Percentiles rank a stretch among this genome's conserved stretches.
These are phyloP conservation scores for Phytopythium sindhum DNA, from an alignment of 352 stramenopile species.

Conservation along the genomic window DNA sequence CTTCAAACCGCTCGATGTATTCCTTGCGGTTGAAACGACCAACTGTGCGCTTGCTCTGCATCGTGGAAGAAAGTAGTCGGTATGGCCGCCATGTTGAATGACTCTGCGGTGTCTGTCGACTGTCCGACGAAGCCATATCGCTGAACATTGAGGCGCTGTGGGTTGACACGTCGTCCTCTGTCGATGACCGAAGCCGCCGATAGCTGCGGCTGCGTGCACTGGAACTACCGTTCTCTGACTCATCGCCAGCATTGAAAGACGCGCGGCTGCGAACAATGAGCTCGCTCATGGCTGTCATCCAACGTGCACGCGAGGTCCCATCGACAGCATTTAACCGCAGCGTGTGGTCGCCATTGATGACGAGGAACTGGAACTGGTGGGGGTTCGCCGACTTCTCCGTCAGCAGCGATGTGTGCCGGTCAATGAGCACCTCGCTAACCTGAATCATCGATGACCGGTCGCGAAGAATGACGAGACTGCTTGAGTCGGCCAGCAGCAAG, in stretches of 20 bases:
- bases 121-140: slow-evolving; percentile 14
- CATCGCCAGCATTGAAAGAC: slow-evolving; percentile 73
- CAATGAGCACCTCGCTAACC: slow-evolving; percentile 64
- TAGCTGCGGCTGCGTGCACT: slow-evolving; percentile 45
- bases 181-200: slow-evolving; percentile 51
- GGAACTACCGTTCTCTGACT: slow-evolving; percentile 46
- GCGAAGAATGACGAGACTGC: slow-evolving; percentile 71
- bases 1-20: slow-evolving; percentile 51
- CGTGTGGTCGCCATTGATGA: slow-evolving; percentile 68
- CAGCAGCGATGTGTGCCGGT: slow-evolving; percentile 68
- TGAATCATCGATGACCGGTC: slow-evolving; percentile 72
- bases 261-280: slow-evolving; percentile 75
- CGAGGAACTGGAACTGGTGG: slow-evolving; percentile 78
- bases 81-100: slow-evolving; percentile 62
- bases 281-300: slow-evolving; percentile 75
- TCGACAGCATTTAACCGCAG: slow-evolving; percentile 74
- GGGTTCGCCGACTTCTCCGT: slow-evolving; percentile 58
- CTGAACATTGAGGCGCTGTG: slow-evolving; percentile 27
- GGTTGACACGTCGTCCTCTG: slow-evolving; percentile 47
- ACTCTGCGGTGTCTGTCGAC: slow-evolving; percentile 1
- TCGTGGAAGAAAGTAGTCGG: slow-evolving; percentile 72
- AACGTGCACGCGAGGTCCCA: slow-evolving; percentile 43
- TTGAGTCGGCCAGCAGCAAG: slow-evolving; percentile 61
- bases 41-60: slow-evolving; percentile 51
- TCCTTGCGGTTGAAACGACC: slow-evolving; percentile 38